Base-by-base conservation (phyloP, 1,284 basidiomycete genomes). In the Wallemia hederae region DNA sequence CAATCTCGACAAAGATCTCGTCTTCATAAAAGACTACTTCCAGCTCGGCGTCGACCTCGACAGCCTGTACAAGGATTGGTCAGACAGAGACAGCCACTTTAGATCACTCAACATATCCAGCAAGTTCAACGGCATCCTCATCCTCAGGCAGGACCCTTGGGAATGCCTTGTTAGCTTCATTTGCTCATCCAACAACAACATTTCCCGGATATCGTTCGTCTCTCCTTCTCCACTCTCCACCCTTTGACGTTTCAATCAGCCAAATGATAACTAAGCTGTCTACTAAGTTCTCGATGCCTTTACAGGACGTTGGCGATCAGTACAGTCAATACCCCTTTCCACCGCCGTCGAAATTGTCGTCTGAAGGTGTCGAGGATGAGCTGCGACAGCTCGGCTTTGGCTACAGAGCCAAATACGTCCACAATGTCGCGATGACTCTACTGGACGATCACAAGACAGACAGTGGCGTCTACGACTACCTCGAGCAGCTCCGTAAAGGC, bases 161-260 rank as follows among this genome's bases (percentile, higher is more conserved):
- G 94, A 96, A 71, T 91, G 85, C 66, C 76, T 94, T 26, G 72
- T 94, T 55, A 92, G 90, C 9, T 98, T 98, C 72, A 96, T 99
- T 65, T 98, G 92, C 67, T 96, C 90, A 19, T 88, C 90, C 0
- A 98, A 97, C 68, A 98, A 98, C 70, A 92, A 98, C 66, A 98
- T 96, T 59, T 72, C 79, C 1, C 81, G 90, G 0, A 96, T 94
- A 67, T 84, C 85, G 2, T 83, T 83, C 62, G 89, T 96, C 28
- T 91, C 80, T 67, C 84, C 85, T 1, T 74, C 79, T 9, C 72
- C 79, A 9, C 70, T 91, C 2, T 62, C 74, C 1, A 63, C 65
- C 0, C 65, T 73, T 1, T 65, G 67, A 0, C 66, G 72, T 60
- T 64, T 66, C 0, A 61, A 62, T 25, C 58, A 24, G 11, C 24